Conservation (phyloP, 495 filamentous ascomycete species). For the Umbilicaria muhlenbergii region DNA sequence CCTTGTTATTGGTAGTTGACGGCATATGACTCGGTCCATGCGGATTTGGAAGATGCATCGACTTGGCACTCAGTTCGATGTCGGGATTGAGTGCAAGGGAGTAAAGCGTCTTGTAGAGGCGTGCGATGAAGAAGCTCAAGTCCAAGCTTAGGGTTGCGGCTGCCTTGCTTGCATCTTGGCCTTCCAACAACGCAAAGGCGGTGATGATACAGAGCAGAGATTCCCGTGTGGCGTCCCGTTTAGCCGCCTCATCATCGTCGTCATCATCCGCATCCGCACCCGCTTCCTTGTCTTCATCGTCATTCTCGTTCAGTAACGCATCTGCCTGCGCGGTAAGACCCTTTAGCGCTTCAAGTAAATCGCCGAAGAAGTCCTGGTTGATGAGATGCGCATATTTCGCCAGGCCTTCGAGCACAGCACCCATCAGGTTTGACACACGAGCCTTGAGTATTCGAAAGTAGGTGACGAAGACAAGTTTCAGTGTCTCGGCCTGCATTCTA, state of each 20-base stretch:
- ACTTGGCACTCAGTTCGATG: conserved; percentile 67
- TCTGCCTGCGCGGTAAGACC: conserved; percentile 69
- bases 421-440: conserved; percentile 65
- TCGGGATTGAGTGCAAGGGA: conserved; percentile 65
- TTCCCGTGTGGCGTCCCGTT: conserved; percentile 61
- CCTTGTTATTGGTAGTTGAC: conserved; percentile 35
- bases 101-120: conserved; percentile 75
- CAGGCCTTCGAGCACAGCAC: conserved; percentile 80
- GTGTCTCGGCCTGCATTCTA: conserved; percentile 77
- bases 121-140: conserved; percentile 82
- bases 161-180: conserved; percentile 59
- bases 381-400: conserved; percentile 89
- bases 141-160: conserved; percentile 63
- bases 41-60: conserved; percentile 66
- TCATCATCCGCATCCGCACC: conserved; percentile 17
- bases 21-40: conserved; percentile 24
- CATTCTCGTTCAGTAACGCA: conserved; percentile 18
- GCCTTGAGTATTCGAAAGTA: conserved; percentile 91
- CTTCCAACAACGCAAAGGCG: conserved; percentile 81
- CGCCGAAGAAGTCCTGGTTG: conserved; percentile 97
- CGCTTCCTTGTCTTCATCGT: conserved; percentile 30
- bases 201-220: conserved; percentile 90
- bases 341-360: conserved; percentile 83
- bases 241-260: conserved; percentile 20
- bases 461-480: conserved; percentile 86